Conservation (phyloP, 2,329 filamentous ascomycete genomes). For the Colletotrichum tofieldiae region DNA sequence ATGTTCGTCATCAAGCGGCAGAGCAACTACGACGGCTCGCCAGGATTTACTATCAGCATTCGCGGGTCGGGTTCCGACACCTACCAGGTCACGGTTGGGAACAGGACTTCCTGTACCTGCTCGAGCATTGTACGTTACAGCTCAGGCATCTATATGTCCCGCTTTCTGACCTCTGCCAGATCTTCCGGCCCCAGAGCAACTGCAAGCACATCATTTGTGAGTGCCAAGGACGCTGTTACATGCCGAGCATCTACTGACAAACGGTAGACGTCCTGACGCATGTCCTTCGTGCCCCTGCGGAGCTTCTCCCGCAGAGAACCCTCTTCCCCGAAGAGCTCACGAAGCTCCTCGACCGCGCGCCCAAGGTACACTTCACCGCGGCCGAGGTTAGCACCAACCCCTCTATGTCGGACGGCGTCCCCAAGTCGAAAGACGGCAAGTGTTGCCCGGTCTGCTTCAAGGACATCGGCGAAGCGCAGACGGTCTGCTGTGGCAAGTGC, state of each 20-base stretch:
- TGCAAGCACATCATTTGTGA: slow-evolving; percentile 43
- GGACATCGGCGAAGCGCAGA: slow-evolving; percentile 1
- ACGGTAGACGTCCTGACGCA: slow-evolving; percentile 34
- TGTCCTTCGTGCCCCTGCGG: slow-evolving; percentile 29
- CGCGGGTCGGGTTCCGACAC: neutral
- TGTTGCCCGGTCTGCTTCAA: slow-evolving; percentile 39
- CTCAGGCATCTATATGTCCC: neutral
- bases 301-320: slow-evolving; percentile 31
- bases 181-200: slow-evolving; percentile 20
- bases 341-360: slow-evolving; percentile 21
- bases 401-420: slow-evolving; percentile 32
- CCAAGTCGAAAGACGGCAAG: slow-evolving; percentile 25
- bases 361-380: slow-evolving; percentile 31
- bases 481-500: slow-evolving; percentile 30
- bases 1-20: slow-evolving; percentile 36
- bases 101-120: slow-evolving; percentile 23
- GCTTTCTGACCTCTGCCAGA: slow-evolving; percentile 10
- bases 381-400: slow-evolving; percentile 19
- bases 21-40: neutral
- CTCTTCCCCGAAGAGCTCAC: slow-evolving; percentile 16
- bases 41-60: slow-evolving; percentile 9
- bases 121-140: slow-evolving; percentile 18
- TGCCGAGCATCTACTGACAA: neutral
- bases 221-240: neutral
- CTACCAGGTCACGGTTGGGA: slow-evolving; percentile 27